Evolutionary conservation across 495 filamentous ascomycete species (phyloP), one percentile per base, ranked within the genome.

Genomic region (Penicillium egyptiacum): DNA sequence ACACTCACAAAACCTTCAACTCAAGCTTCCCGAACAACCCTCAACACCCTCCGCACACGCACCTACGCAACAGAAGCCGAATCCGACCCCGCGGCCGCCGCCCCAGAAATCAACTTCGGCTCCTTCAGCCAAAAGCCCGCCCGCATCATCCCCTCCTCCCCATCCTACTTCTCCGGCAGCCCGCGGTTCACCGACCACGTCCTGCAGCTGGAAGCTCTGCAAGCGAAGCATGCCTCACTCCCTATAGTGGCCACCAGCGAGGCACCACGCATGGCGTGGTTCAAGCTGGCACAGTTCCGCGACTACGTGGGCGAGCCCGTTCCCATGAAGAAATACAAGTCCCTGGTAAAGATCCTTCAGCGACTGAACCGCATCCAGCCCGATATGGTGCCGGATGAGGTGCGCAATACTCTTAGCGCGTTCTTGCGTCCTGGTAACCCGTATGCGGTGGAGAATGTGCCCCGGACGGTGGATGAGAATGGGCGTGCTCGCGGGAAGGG

Each of bases 111-210:
- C 61, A 68, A 81, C 54, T 76, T 79, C 56, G 40, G 51, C 25
- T 56, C 57, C 12, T 69, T 76, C 52, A 22, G 50, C 11, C 26
- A 55, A 16, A 56, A 47, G 25, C 72, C 77, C 48, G 84, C 89
- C 55, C 89, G 94, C 51, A 76, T 95, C 25, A 76, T 96, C 35
- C 94, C 94, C 17, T 79, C 82, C 0, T 96, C 94, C 8, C 88
- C 90, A 2, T 91, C 92, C 45, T 99, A 98, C 75, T 99, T 98
- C 80, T 92, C 91, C 58, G 87, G 86, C 31, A 87, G 83, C 39
- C 88, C 92, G 3, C 76, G 79, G 35, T 97, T 95, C 79, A 93
- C 87, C 75, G 94, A 99, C 72, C 82, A 88, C 68, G 81, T 89
- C 62, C 82, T 99, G 57, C 68, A 71, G 2, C 80, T 99, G 14